phyloP scores from a whole-genome alignment of 2,329 filamentous ascomycete genomes.

The Thelonectria olida region DNA sequence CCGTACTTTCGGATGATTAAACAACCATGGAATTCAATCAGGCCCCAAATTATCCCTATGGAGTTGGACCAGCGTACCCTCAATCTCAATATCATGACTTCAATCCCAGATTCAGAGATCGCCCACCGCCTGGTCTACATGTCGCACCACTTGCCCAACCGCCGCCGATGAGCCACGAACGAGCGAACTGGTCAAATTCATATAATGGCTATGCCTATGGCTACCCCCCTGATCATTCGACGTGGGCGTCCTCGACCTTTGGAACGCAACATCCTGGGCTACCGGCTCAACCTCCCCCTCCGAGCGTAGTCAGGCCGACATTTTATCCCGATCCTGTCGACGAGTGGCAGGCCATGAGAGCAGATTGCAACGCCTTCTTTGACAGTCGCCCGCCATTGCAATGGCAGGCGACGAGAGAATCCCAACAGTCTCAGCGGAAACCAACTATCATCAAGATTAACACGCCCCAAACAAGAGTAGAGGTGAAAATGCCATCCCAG shows the following conservation, averaged over 20 bases:
- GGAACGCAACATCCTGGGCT: not conserved
- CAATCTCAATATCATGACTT: not conserved
- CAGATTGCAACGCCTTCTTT: not conserved
- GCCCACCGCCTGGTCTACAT: not conserved
- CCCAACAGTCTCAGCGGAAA: not conserved
- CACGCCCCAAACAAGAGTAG: not conserved
- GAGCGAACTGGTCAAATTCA: not conserved
- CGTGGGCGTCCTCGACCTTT: not conserved
- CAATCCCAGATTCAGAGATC: not conserved
- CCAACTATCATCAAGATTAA: not conserved
- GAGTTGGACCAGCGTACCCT: not conserved
- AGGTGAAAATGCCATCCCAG: not conserved
- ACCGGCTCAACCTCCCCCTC: not conserved
- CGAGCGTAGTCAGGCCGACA: not conserved
- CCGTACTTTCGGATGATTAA: not conserved
- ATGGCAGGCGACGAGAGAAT: not conserved
- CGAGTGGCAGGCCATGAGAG: not conserved
- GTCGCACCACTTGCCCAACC: not conserved
- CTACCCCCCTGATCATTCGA: not conserved
- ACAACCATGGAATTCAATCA: not conserved
- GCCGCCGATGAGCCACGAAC: not conserved
- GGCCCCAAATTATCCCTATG: not conserved
- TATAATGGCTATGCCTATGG: not conserved
- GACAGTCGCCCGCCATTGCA: no score
- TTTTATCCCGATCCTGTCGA: not conserved